Conservation (phyloP, 768 basidiomycete species). For the Leccinum olivaceopallidum region DNA sequence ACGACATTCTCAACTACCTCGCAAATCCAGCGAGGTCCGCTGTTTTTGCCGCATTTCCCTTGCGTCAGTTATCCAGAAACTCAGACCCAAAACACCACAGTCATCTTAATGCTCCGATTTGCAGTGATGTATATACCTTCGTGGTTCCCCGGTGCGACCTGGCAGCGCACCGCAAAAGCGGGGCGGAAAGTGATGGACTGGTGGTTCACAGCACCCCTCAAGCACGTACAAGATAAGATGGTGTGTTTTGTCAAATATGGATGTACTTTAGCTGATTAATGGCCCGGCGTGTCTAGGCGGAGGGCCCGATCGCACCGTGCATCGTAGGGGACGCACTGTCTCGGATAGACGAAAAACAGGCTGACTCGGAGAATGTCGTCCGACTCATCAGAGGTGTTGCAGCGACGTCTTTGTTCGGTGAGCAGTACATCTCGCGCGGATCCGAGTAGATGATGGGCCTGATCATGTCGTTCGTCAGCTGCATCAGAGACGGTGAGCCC, state of each 20-base stretch:
- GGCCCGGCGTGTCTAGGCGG: constrained; percentile 1
- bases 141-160: constrained; percentile 9
- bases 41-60: constrained; percentile 9
- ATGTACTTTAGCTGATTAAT: not conserved
- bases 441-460: not conserved
- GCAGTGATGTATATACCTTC: constrained; percentile 10
- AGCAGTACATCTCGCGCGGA: not conserved
- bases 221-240: not conserved
- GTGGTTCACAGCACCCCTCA: constrained; percentile 4
- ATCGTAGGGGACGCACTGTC: constrained; percentile 9
- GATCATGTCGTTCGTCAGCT: not conserved
- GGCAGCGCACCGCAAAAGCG: not conserved
- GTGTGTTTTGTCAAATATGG: not conserved
- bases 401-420: constrained; percentile 10
- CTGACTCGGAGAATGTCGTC: not conserved
- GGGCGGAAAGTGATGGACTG: constrained; percentile 5
- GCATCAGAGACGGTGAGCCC: constrained; percentile 10
- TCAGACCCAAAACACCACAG: too few relatives aligned
- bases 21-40: not conserved
- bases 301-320: constrained; percentile 1
- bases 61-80: not conserved
- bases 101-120: not conserved
- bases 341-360: constrained; percentile 1
- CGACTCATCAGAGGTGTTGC: constrained; percentile 7
- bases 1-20: not conserved